These are phyloP conservation scores for Pseudogymnoascus sp. DNA, from an alignment of 2,329 filamentous ascomycete species.

Conservation along the genomic window DNA sequence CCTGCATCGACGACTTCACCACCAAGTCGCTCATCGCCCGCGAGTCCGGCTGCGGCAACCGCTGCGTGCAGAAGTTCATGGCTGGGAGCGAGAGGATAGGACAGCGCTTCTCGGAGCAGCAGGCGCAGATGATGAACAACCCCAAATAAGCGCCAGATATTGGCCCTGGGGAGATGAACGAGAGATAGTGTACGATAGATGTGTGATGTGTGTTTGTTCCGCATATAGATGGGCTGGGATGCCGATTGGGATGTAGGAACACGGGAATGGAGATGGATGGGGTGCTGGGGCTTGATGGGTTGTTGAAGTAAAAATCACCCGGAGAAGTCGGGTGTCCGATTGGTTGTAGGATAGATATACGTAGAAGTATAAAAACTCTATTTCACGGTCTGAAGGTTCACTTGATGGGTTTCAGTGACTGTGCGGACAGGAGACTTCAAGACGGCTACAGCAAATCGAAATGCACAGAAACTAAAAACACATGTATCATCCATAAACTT, in stretches of 20 bases:
- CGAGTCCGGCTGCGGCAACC: slow-evolving; percentile 86
- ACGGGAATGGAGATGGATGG: neutral
- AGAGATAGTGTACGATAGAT: slow-evolving; percentile 2
- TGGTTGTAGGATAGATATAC: neutral
- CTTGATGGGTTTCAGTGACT: neutral
- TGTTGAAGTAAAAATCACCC: neutral
- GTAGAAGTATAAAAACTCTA: neutral
- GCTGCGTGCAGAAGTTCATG: slow-evolving; percentile 95
- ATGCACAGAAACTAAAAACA: neutral
- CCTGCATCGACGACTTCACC: slow-evolving; percentile 97
- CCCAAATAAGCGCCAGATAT: neutral
- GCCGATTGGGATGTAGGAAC: neutral
- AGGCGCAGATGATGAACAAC: slow-evolving; percentile 47
- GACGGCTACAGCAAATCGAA: neutral
- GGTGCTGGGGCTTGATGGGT: neutral
- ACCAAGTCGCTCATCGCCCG: slow-evolving; percentile 85
- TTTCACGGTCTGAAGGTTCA: neutral
- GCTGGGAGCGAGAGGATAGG: slow-evolving; percentile 85
- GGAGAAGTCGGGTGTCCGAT: neutral
- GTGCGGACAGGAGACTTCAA: neutral
- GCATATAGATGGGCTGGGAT: neutral
- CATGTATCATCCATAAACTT: neutral
- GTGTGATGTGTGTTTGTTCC: neutral
- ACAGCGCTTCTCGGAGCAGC: slow-evolving; percentile 77
- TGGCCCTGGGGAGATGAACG: neutral